phyloP scores from a whole-genome alignment of 164 flowering plant genomes.

The Saururus chinensis region DNA sequence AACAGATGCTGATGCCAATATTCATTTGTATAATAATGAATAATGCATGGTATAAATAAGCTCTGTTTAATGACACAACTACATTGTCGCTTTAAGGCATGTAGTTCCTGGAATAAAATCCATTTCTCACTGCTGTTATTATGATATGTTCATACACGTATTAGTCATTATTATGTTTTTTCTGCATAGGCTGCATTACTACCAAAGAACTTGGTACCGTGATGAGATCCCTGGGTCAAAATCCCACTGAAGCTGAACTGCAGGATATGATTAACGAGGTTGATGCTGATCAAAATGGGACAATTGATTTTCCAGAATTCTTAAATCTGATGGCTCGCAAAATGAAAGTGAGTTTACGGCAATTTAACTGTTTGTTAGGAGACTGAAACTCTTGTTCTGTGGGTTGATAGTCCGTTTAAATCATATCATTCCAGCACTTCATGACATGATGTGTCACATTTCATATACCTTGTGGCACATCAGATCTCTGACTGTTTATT shows the following conservation, averaged over 20 bases:
- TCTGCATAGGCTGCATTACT: slow-evolving; percentile 13
- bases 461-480: too few species aligned
- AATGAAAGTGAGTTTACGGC: slow-evolving; percentile 11
- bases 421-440: too few species aligned
- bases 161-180: background rate
- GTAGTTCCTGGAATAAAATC: too few species aligned
- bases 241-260: slow-evolving; percentile 16
- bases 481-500: too few species aligned
- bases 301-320: slow-evolving; percentile 15
- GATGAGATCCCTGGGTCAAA: slow-evolving; percentile 19
- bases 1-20: too few species aligned
- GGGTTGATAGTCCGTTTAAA: background rate
- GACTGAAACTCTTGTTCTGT: background rate
- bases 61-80: too few species aligned
- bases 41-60: too few species aligned
- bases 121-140: background rate
- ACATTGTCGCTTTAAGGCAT: background rate
- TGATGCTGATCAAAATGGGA: slow-evolving; percentile 18
- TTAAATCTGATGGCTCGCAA: slow-evolving; percentile 15
- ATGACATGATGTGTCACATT: too few species aligned
- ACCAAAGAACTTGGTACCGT: slow-evolving; percentile 17
- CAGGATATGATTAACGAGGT: slow-evolving; percentile 18
- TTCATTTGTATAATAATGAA: too few species aligned
- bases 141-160: background rate
- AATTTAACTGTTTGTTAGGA: background rate